These are phyloP conservation scores for Pyrus pyrifolia DNA, from an alignment of 306 rosid species.

Conservation along the genomic window DNA sequence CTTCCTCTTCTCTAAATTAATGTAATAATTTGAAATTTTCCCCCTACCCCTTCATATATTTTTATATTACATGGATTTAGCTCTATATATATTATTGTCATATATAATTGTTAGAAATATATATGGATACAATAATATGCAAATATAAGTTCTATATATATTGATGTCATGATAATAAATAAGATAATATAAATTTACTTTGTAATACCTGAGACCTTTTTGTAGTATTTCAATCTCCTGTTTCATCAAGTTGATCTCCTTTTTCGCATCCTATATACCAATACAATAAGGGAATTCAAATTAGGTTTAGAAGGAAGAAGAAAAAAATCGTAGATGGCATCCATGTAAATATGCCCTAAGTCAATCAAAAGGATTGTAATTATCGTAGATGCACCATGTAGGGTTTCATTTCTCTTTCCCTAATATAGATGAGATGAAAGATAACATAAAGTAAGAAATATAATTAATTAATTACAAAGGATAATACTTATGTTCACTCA, in stretches of 20 bases:
- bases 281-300: not conserved
- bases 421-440: too few relatives aligned
- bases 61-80: not conserved
- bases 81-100: not conserved
- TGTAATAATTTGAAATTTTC: too few relatives aligned
- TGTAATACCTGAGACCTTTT: constrained; percentile 67
- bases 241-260: constrained; percentile 52
- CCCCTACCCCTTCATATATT: too few relatives aligned
- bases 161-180: not conserved
- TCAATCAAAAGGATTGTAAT: not conserved
- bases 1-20: too few relatives aligned
- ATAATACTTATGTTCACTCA: too few relatives aligned
- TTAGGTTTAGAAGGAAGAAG: not conserved
- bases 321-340: not conserved
- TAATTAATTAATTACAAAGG: not conserved
- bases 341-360: not conserved
- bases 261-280: constrained; percentile 48
- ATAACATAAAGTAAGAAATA: too few relatives aligned
- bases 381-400: not conserved
- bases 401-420: not conserved
- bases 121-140: not conserved
- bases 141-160: not conserved
- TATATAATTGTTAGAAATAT: not conserved
- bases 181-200: not conserved
- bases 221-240: constrained; percentile 64